These are phyloP conservation scores for Helianthus annuus DNA, from an alignment of 129 eudicot species.

Conservation along the genomic window HanXRQr2.0-SUNRISE NC_035435.2:1740088-1740587, in stretches of 20 bases:
- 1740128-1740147: not conserved
- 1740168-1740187: conserved; percentile 18
- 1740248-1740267: conserved; percentile 55
- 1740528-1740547: too few relatives aligned
- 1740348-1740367: not conserved
- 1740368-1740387: too few relatives aligned
- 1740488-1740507: not conserved
- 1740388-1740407: too few relatives aligned
- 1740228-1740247: conserved; percentile 33
- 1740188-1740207: conserved; percentile 10
- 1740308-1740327: conserved; percentile 20
- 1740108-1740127: not conserved
- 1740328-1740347: not conserved
- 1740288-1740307: conserved; percentile 70
- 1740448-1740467: not conserved
- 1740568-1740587: too few relatives aligned
- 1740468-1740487: not conserved
- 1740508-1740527: too few relatives aligned
- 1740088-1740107: not conserved
- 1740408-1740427: too few relatives aligned
- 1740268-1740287: conserved; percentile 69
- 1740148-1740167: not conserved
- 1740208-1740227: conserved; percentile 3
- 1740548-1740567: too few relatives aligned
- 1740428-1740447: too few relatives aligned